Percentiles rank a stretch among this genome's conserved stretches.
Conservation (phyloP, 108 stramenopile species). For the Craspedostauros australis region DNA sequence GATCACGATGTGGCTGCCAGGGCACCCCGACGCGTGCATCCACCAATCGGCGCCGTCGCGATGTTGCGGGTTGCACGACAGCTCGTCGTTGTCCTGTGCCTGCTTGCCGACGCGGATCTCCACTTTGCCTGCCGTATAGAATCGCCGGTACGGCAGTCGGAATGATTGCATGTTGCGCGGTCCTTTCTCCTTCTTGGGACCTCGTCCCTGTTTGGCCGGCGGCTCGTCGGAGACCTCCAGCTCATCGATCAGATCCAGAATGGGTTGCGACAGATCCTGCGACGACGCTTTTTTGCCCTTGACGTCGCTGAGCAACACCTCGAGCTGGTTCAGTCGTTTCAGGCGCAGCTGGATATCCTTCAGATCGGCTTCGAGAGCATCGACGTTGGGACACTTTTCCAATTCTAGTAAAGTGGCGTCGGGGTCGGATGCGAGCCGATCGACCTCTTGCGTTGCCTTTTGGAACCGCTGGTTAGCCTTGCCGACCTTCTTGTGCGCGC, state of each 20-base stretch:
- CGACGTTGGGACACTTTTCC: conserved; percentile 59
- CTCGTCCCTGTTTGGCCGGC: conserved; percentile 14
- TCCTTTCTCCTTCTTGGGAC: conserved; percentile 54
- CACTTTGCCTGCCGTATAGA: conserved; percentile 44
- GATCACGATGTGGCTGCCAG: conserved; percentile 85
- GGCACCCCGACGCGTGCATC: conserved; percentile 84
- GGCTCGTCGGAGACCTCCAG: conserved; percentile 60
- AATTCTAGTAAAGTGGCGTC: conserved; percentile 49
- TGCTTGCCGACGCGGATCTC: conserved; percentile 84
- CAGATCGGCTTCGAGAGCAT: conserved; percentile 48
- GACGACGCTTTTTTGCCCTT: conserved; percentile 28
- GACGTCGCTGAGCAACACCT: conserved; percentile 31
- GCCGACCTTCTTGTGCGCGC: conserved; percentile 79
- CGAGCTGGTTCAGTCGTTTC: conserved; percentile 53
- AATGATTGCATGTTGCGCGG: conserved; percentile 23
- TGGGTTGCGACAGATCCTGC: conserved; percentile 26
- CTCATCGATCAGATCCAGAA: conserved; percentile 44
- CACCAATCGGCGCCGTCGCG: conserved; percentile 83
- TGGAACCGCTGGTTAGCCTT: conserved; percentile 50
- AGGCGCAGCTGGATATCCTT: conserved; percentile 49
- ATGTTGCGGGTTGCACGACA: conserved; percentile 65
- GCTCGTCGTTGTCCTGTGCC: conserved; percentile 83
- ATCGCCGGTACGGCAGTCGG: conserved; percentile 73
- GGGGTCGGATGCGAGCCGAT: conserved; percentile 30
- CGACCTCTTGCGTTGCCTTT: conserved; percentile 49